Conservation (phyloP, 1,284 basidiomycete species). For the Boletus albobrunnescens region DNA sequence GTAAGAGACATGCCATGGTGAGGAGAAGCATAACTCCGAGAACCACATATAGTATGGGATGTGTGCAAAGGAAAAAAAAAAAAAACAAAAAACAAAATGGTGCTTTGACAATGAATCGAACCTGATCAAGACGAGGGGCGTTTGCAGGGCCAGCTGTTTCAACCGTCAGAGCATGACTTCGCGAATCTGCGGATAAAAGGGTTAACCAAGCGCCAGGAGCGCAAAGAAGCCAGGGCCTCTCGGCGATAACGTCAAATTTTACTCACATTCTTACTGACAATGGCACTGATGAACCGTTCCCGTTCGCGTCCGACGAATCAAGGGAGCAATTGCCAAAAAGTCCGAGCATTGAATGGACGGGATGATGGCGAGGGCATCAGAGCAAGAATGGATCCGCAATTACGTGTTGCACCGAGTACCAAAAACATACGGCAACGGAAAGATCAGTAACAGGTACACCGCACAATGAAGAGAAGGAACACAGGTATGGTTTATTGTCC, state of each 20-base stretch:
- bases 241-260: slow-evolving; percentile 6
- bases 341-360: background rate
- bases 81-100: too few species aligned
- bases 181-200: slow-evolving; percentile 40
- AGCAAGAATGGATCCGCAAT: slow-evolving; percentile 22
- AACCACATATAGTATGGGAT: too few species aligned
- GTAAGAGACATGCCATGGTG: too few species aligned
- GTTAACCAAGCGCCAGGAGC: background rate
- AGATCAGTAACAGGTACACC: slow-evolving; percentile 22
- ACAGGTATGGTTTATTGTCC: slow-evolving; percentile 17
- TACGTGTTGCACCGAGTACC: slow-evolving; percentile 25
- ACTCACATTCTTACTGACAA: slow-evolving; percentile 70
- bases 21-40: too few species aligned
- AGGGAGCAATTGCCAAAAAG: slow-evolving; percentile 10
- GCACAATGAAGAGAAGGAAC: slow-evolving; percentile 12
- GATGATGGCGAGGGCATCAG: slow-evolving; percentile 9
- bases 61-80: background rate
- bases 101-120: background rate
- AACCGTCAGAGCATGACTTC: slow-evolving; percentile 47
- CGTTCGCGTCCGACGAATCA: background rate
- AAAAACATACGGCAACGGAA: slow-evolving; percentile 19
- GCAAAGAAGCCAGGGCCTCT: slow-evolving; percentile 2
- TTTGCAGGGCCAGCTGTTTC: background rate
- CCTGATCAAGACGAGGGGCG: background rate
- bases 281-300: slow-evolving; percentile 40